Evolutionary conservation across 352 stramenopile genomes (phyloP).

Genomic region (Pythium apleroticum): DNA sequence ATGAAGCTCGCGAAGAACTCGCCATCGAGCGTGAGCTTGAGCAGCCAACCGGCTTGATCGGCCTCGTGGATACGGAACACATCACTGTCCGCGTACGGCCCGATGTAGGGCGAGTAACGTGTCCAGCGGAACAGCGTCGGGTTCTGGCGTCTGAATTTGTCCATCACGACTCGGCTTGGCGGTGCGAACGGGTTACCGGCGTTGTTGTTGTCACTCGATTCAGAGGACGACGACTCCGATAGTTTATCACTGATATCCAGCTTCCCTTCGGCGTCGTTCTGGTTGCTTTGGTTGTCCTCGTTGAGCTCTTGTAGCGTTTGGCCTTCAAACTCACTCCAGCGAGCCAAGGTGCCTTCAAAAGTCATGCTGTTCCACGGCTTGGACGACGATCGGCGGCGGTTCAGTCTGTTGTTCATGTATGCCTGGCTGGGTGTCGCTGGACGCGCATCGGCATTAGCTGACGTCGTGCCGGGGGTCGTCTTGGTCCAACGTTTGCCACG

Average conservation of each 20-base stretch:
- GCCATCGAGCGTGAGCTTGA: slow-evolving; percentile 60
- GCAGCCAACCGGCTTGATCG: slow-evolving; percentile 42
- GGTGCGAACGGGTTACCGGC: slow-evolving; percentile 22
- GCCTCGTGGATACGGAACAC: slow-evolving; percentile 56
- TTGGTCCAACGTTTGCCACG: slow-evolving; percentile 51
- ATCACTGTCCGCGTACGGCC: slow-evolving; percentile 48
- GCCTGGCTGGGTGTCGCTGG: slow-evolving; percentile 30
- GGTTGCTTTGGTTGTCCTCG: slow-evolving; percentile 22
- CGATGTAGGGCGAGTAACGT: slow-evolving; percentile 56
- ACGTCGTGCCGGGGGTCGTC: slow-evolving; percentile 21
- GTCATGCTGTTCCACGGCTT: slow-evolving; percentile 51
- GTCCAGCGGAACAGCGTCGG: slow-evolving; percentile 66
- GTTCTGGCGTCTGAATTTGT: slow-evolving; percentile 52
- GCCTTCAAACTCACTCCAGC: slow-evolving; percentile 61
- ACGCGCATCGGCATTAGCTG: background rate
- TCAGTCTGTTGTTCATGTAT: slow-evolving; percentile 18
- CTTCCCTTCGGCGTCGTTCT: slow-evolving; percentile 25
- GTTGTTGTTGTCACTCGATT: slow-evolving; percentile 28
- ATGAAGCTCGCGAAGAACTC: slow-evolving; percentile 81
- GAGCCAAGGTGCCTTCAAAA: slow-evolving; percentile 50
- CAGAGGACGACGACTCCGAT: slow-evolving; percentile 26
- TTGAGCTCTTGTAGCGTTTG: slow-evolving; percentile 35
- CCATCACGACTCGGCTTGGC: slow-evolving; percentile 26
- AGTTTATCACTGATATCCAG: slow-evolving; percentile 29
- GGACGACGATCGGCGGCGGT: slow-evolving; percentile 40